These are phyloP conservation scores for Apiotrichum porosum DNA, from an alignment of 1,284 basidiomycete genomes.

Conservation along the genomic window DNA sequence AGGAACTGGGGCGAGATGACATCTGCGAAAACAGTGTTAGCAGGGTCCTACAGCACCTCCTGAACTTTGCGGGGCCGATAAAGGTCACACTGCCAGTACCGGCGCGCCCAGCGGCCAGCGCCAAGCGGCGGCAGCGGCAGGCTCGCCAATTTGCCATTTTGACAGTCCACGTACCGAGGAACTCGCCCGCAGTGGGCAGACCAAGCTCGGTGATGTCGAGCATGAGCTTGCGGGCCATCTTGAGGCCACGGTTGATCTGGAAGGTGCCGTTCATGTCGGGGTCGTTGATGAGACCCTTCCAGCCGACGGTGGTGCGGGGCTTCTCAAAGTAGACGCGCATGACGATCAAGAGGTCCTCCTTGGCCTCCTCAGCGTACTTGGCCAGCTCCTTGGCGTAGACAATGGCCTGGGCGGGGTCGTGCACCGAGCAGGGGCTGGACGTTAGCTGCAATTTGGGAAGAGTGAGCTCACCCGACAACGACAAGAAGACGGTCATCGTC, in stretches of 20 bases:
- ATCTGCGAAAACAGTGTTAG: slow-evolving; percentile 47
- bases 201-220: slow-evolving; percentile 84
- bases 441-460: not conserved
- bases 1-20: slow-evolving; percentile 75
- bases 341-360: slow-evolving; percentile 85
- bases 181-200: slow-evolving; percentile 88
- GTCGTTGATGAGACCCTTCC: slow-evolving; percentile 62
- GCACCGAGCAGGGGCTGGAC: slow-evolving; percentile 81
- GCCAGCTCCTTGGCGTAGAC: slow-evolving; percentile 77
- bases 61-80: too few species aligned
- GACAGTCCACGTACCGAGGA: slow-evolving; percentile 70
- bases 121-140: too few species aligned
- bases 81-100: too few species aligned
- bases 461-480: slow-evolving; percentile 63
- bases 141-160: too few species aligned
- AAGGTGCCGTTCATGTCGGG: slow-evolving; percentile 88
- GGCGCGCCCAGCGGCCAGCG: too few species aligned
- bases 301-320: slow-evolving; percentile 78
- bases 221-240: slow-evolving; percentile 78
- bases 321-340: slow-evolving; percentile 98
- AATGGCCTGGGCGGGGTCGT: slow-evolving; percentile 75
- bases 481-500: slow-evolving; percentile 85
- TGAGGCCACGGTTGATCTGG: slow-evolving; percentile 94
- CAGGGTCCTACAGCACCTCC: too few species aligned
- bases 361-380: slow-evolving; percentile 71